Conservation (phyloP, 176 grass and related monocot genomes). For the Aegilops sharonensis region DNA sequence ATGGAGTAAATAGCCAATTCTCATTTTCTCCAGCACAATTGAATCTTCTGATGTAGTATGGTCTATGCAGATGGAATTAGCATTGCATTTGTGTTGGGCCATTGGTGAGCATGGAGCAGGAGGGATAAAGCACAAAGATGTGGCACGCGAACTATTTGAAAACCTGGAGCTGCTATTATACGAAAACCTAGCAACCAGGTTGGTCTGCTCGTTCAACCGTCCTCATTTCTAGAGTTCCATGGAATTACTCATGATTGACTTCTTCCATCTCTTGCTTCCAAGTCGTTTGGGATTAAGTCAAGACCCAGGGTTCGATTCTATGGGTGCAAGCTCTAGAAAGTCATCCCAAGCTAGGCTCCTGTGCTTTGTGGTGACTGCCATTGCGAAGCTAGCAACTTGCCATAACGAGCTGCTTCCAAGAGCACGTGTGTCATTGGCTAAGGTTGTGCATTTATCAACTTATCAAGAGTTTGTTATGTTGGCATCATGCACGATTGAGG, state of each 20-base stretch:
- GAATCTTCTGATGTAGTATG: background rate
- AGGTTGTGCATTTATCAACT: conserved; percentile 55
- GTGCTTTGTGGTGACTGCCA: conserved; percentile 94
- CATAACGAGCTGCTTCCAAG: conserved; percentile 90
- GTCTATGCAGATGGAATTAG: conserved; percentile 73
- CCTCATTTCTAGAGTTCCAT: background rate
- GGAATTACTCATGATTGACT: conserved; percentile 5
- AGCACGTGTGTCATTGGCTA: conserved; percentile 70
- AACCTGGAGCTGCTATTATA: conserved; percentile 88
- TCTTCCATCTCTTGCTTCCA: conserved; percentile 37
- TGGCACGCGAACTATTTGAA: conserved; percentile 88
- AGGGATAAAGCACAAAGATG: conserved; percentile 73
- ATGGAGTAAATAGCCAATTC: background rate
- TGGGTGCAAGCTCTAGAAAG: conserved; percentile 59
- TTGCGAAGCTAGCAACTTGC: conserved; percentile 88
- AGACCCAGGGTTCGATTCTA: conserved; percentile 64
- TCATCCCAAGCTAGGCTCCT: conserved; percentile 82
- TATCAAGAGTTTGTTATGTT: conserved; percentile 6
- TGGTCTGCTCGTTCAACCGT: background rate
- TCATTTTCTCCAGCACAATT: background rate
- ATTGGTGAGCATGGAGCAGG: conserved; percentile 91
- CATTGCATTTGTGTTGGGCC: conserved; percentile 93
- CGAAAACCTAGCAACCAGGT: conserved; percentile 94
- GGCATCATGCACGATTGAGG: background rate
- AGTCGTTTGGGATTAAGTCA: conserved; percentile 81